Evolutionary conservation across 352 stramenopile genomes (phyloP), one percentile per base, ranked within the genome.

Genomic region (Globisporangium splendens): DNA sequence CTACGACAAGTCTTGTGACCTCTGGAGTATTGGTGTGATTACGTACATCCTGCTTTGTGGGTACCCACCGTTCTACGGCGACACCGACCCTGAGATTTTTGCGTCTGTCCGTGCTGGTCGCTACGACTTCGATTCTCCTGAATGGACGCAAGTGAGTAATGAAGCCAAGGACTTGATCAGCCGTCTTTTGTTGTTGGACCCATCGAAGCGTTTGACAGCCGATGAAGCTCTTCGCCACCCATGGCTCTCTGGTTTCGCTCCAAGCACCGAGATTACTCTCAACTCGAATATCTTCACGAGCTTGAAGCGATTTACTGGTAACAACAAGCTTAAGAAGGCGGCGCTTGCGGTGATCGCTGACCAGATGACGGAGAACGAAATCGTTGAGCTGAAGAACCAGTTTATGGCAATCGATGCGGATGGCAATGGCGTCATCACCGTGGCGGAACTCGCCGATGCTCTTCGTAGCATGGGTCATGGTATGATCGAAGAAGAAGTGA

Each of bases 21-120:
- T 98, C 57, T 98, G 96, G 96, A 96, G 79, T 44, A 98, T 98
- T 59, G 94, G 94, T 46, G 91, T 98, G 62, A 98, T 98, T 61
- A 93, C 87, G 55, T 98, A 98, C 78, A 97, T 98, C 41, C 73
- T 98, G 61, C 74, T 98, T n/a, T 97, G 89, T 54, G 94, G 97
- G 20, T 98, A 98, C 63, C 88, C 96, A 8, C 97, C 96, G 8
- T 99, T 99, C 80, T 97, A 97, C 60, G 96, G 96, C 48, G 93
- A 97, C 57, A 97, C 91, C 43, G 94, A 98, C 57, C 81, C 79
- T 1, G 86, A 96, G 68, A 96, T 97, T 61, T 96, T 96, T 55
- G 75, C 81, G 6, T 88, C 79, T 5, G 84, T 96, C 59, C 83
- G 83, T 53, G 73, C 77, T 44, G 83, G 82, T 22, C 72, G 77